Evolutionary conservation across 345 rosid genomes (phyloP).

Genomic region (Erodium maritimum): DNA sequence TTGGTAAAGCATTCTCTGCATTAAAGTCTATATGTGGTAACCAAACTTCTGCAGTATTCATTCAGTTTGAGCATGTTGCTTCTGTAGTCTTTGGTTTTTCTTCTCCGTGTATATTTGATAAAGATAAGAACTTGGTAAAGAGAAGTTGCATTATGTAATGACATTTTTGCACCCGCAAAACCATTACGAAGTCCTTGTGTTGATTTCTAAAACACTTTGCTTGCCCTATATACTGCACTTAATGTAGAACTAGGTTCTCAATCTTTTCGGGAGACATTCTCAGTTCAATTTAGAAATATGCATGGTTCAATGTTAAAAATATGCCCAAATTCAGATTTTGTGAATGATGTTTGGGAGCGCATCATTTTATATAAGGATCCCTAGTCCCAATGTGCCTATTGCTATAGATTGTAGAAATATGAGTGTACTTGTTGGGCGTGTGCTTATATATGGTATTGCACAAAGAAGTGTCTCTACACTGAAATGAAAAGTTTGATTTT

Average conservation of each 20-base stretch:
- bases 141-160: too few species aligned
- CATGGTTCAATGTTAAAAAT: background rate
- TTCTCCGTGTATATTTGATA: background rate
- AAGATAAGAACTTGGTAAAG: background rate
- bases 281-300: too few species aligned
- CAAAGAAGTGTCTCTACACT: background rate
- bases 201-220: too few species aligned
- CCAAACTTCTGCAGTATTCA: background rate
- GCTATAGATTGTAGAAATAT: too few species aligned
- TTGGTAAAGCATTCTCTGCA: too few species aligned
- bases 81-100: background rate
- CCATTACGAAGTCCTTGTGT: too few species aligned
- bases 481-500: background rate
- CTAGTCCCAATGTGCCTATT: background rate
- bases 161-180: too few species aligned
- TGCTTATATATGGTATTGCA: background rate
- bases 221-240: too few species aligned
- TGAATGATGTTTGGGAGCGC: background rate
- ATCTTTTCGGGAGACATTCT: too few species aligned
- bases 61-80: background rate
- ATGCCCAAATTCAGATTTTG: background rate
- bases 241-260: background rate
- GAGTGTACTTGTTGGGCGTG: too few species aligned
- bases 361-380: background rate
- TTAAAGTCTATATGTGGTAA: too few species aligned